phyloP scores from a whole-genome alignment of 106 monocot species.

The Vanilla planifolia region DNA sequence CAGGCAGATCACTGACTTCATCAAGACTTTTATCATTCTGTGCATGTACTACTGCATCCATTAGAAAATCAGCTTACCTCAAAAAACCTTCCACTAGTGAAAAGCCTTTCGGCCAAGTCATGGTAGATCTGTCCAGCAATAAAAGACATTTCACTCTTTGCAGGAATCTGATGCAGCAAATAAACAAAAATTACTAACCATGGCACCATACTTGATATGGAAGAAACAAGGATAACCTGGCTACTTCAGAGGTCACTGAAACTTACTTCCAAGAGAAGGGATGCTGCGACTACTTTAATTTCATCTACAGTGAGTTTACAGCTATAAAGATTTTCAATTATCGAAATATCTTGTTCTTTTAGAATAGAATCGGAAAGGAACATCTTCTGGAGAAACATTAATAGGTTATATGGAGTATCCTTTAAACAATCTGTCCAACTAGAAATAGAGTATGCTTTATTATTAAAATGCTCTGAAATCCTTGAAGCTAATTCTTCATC shows the following conservation, averaged over 20 bases:
- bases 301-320: slow-evolving; percentile 27
- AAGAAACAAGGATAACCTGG: not conserved
- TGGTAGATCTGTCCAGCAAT: slow-evolving; percentile 59
- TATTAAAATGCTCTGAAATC: slow-evolving; percentile 24
- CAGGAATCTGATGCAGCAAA: slow-evolving; percentile 29
- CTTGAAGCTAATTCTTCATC: slow-evolving; percentile 26
- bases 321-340: slow-evolving; percentile 13
- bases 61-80: slow-evolving; percentile 43
- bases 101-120: slow-evolving; percentile 72
- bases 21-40: no score
- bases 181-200: not conserved
- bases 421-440: slow-evolving; percentile 52
- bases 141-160: slow-evolving; percentile 34
- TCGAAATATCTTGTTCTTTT: slow-evolving; percentile 14
- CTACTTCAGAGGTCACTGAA: not conserved
- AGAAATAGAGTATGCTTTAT: slow-evolving; percentile 23
- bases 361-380: slow-evolving; percentile 33
- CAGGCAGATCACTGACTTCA: no score
- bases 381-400: slow-evolving; percentile 59
- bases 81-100: slow-evolving; percentile 36
- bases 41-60: no score
- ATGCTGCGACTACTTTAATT: slow-evolving; percentile 39
- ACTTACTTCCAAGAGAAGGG: slow-evolving; percentile 54
- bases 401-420: slow-evolving; percentile 15
- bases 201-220: not conserved